Conservation (phyloP, 164 flowering plant genomes). For the Hamamelis virginiana region DNA sequence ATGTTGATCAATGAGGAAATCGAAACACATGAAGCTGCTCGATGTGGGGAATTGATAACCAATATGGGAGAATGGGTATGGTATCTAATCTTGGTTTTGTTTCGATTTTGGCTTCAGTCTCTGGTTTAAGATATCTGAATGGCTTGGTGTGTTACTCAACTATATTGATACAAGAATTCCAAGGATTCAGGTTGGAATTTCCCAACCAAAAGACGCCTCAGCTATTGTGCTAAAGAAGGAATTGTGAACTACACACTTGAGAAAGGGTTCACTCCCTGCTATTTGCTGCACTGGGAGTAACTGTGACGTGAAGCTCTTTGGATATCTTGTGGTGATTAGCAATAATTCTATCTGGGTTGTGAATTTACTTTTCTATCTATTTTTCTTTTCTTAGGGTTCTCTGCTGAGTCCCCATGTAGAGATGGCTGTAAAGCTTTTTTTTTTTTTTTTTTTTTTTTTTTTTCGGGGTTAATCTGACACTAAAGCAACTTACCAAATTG, state of each 20-base stretch:
- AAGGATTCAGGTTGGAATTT: neutral
- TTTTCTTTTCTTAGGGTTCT: neutral
- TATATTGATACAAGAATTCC: neutral
- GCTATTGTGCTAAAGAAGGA: neutral
- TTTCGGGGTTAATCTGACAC: slow-evolving; percentile 14
- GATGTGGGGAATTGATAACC: neutral
- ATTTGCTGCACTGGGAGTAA: neutral
- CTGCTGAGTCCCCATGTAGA: slow-evolving; percentile 13
- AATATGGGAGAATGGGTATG: neutral
- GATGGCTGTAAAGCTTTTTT: slow-evolving; percentile 18
- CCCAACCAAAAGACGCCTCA: neutral
- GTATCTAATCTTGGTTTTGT: neutral
- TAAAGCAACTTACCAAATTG: slow-evolving; percentile 13
- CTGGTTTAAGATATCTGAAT: neutral
- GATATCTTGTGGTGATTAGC: neutral
- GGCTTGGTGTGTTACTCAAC: neutral
- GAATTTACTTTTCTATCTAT: slow-evolving; percentile 6
- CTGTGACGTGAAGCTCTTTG: slow-evolving; percentile 3
- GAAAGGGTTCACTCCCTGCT: neutral
- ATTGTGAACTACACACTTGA: too few relatives aligned
- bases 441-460: neutral
- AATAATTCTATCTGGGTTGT: slow-evolving; percentile 6
- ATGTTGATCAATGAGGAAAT: slow-evolving; percentile 2
- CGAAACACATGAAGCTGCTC: neutral
- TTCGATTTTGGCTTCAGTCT: neutral